Percentiles rank a stretch among this genome's conserved stretches.
These are phyloP conservation scores for Hemileccinum rubropunctum DNA, from an alignment of 768 basidiomycete genomes.

Conservation along the genomic window DNA sequence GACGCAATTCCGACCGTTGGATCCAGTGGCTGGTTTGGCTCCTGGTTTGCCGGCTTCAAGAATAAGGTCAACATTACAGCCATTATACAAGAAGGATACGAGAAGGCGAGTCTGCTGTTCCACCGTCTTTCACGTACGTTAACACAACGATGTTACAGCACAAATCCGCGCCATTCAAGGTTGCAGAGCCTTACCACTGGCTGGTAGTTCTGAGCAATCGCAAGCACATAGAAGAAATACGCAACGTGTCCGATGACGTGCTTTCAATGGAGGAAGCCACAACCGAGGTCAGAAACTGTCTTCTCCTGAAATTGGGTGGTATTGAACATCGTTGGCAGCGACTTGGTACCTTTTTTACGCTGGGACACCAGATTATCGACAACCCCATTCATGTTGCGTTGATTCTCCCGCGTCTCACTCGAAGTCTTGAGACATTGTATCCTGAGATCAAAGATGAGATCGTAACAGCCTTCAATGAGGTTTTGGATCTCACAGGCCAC, in stretches of 20 bases:
- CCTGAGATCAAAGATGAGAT: conserved; percentile 46
- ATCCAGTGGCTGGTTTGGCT: conserved; percentile 21
- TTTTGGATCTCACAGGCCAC: conserved; percentile 23
- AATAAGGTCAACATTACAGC: conserved; percentile 11
- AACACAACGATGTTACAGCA: conserved; percentile 14
- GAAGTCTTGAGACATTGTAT: conserved; percentile 38
- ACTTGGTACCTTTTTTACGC: conserved; percentile 35
- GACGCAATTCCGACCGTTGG: conserved; percentile 31
- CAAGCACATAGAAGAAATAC: conserved; percentile 37
- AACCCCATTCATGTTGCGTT: conserved; percentile 31
- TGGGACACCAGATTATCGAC: conserved; percentile 34
- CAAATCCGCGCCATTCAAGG: conserved; percentile 28
- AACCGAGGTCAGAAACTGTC: background rate
- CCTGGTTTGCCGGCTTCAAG: conserved; percentile 20
- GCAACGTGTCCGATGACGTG: conserved; percentile 37
- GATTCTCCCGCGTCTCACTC: conserved; percentile 29
- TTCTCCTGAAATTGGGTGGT: background rate
- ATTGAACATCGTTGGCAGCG: conserved; percentile 22
- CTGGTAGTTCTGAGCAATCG: conserved; percentile 35
- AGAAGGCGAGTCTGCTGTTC: conserved; percentile 18
- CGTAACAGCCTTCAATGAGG: conserved; percentile 36
- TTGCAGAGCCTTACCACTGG: conserved; percentile 33
- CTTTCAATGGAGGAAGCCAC: conserved; percentile 33
- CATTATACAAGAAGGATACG: conserved; percentile 32
- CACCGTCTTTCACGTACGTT: background rate